These are phyloP conservation scores for Fusarium tanahbumbuense DNA, from an alignment of 2,329 filamentous ascomycete genomes.

Conservation along the genomic window DNA sequence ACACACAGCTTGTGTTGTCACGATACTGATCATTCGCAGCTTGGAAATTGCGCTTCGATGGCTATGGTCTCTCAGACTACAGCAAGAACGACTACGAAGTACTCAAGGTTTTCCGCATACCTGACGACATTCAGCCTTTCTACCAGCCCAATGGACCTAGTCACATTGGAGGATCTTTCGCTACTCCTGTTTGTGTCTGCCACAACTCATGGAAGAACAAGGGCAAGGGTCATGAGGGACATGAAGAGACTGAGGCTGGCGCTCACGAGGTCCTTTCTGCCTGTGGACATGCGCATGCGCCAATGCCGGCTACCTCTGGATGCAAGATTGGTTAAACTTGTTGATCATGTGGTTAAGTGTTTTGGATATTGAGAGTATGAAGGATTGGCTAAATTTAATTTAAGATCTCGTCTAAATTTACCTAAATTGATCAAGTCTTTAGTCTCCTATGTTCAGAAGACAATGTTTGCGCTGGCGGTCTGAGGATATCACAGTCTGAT, in stretches of 20 bases:
- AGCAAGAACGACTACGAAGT: not conserved
- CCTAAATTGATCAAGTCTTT: not conserved
- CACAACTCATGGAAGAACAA: not conserved
- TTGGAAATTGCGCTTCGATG: conserved; percentile 28
- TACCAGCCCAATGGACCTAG: conserved; percentile 11
- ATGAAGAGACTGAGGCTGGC: not conserved
- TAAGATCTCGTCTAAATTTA: fast-evolving
- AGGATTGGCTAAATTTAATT: not conserved
- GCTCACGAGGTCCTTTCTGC: not conserved
- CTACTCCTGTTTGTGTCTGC: conserved; percentile 8
- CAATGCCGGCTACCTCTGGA: not conserved
- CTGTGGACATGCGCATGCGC: not conserved
- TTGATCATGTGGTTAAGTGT: too few species aligned
- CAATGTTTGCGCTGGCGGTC: too few species aligned
- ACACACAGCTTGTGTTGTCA: too few species aligned
- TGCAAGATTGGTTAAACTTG: not conserved
- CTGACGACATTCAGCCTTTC: conserved; percentile 7
- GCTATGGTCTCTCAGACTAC: conserved; percentile 24
- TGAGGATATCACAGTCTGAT: too few species aligned
- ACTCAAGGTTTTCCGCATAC: not conserved
- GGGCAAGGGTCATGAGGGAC: not conserved
- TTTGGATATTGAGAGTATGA: not conserved
- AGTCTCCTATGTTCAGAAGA: too few species aligned
- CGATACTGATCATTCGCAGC: not conserved
- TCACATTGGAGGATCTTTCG: conserved; percentile 4